phyloP scores from a whole-genome alignment of 2,329 filamentous ascomycete genomes.

The Phialophora tarda region DNA sequence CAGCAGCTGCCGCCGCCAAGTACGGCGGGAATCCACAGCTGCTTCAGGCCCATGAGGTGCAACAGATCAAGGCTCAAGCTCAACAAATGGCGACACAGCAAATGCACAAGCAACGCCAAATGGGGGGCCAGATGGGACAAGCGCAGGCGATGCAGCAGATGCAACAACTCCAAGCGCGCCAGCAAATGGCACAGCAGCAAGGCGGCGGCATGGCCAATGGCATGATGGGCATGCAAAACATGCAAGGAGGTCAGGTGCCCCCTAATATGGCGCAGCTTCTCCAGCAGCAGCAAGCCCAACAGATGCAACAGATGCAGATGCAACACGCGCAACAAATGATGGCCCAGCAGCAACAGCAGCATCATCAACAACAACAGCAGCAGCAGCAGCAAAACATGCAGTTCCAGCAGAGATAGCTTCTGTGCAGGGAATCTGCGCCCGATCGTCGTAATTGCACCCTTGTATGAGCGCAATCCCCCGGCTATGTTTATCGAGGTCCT shows the following conservation, averaged over 20 bases:
- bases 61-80: slow-evolving; percentile 31
- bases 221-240: slow-evolving; percentile 34
- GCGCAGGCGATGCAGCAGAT: slow-evolving; percentile 14
- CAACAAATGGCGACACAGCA: slow-evolving; percentile 27
- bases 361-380: slow-evolving; percentile 27
- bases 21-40: slow-evolving; percentile 37
- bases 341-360: slow-evolving; percentile 33
- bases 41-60: slow-evolving; percentile 32
- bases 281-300: slow-evolving; percentile 37
- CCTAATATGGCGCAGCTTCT: slow-evolving; percentile 36
- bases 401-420: slow-evolving; percentile 32
- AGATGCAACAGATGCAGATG: slow-evolving; percentile 40
- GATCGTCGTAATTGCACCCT: neutral
- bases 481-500: neutral
- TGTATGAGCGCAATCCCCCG: neutral
- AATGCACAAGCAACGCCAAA: slow-evolving; percentile 26
- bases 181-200: slow-evolving; percentile 29
- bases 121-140: slow-evolving; percentile 12
- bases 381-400: slow-evolving; percentile 34
- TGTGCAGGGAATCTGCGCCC: neutral
- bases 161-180: slow-evolving; percentile 22
- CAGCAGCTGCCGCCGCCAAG: slow-evolving; percentile 32
- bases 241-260: slow-evolving; percentile 16
- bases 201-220: slow-evolving; percentile 32
- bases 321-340: slow-evolving; percentile 39